These are phyloP conservation scores for Vishniacozyma victoriae DNA, from an alignment of 768 basidiomycete species.

Conservation along the genomic window DNA sequence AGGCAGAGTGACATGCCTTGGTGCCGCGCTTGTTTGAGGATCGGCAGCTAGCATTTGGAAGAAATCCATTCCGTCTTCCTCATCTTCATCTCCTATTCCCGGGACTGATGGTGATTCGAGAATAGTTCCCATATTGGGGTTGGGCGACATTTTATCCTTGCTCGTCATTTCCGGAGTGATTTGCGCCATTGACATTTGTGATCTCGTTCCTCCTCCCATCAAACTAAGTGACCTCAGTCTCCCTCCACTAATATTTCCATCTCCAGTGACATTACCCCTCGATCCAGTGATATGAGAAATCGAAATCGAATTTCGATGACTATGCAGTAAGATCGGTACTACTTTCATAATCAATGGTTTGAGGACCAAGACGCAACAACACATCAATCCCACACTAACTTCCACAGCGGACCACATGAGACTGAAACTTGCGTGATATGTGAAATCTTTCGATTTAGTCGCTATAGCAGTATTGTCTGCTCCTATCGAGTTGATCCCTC, in stretches of 20 bases:
- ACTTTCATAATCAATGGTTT: conserved; percentile 40
- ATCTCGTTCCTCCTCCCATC: neutral
- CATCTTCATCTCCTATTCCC: neutral
- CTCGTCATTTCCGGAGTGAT: neutral
- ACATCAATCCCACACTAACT: conserved; percentile 39
- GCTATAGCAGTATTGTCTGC: neutral
- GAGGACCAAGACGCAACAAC: conserved; percentile 39
- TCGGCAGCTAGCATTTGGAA: conserved; percentile 15
- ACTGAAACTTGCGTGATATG: conserved; percentile 31
- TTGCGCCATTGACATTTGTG: neutral
- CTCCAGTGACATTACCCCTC: neutral
- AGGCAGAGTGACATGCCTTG: too few species aligned
- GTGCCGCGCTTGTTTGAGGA: neutral
- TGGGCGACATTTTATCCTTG: neutral
- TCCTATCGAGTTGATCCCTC: too few species aligned
- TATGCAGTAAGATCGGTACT: conserved; percentile 26
- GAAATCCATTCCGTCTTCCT: conserved; percentile 17
- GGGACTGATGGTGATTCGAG: neutral
- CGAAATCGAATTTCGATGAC: neutral
- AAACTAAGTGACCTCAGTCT: neutral
- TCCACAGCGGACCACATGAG: conserved; percentile 45
- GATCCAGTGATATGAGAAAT: neutral
- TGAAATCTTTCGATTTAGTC: conserved; percentile 22
- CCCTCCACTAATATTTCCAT: neutral
- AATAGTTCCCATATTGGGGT: neutral